Evolutionary conservation across 2,329 filamentous ascomycete genomes (phyloP), one percentile per base, ranked within the genome.

Genomic region (Diaporthe aspalathi): DNA sequence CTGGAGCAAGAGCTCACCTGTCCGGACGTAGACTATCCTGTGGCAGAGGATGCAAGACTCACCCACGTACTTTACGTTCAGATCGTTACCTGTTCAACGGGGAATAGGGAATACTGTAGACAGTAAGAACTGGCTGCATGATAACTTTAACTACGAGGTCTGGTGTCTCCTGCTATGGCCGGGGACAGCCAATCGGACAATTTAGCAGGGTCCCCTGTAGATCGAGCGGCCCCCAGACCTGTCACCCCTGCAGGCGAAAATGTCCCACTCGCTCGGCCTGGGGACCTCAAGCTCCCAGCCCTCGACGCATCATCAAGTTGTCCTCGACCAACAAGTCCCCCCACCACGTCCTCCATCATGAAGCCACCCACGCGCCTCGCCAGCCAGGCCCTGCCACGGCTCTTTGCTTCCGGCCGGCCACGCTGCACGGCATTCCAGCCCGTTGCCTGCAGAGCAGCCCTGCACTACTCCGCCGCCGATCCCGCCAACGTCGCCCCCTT

Each of bases 401-500:
- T 68, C 35, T 32, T 63, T 20, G 12, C 27, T 43, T 54, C 35
- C 49, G 53, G 40, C 57, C 14, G 62, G 27, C 6, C 32, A 35
- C 49, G 11, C 45, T 52, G 49, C 43, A 9, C 24, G 20, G 52
- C 45, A 27, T 6, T 40, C 29, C 27, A 32, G 7, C 29, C 68
- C 27, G 12, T 52, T 11, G 17, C 62, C 40, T 7, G 5, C 63
- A 70, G 56, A 32, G 68, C 53, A 27, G 67, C 54, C 9, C 68
- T 73, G 47, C 79, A 79, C 74, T 76, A 75, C 67, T 81, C 81
- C 3, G 40, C 78, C 14, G 78, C 80, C 69, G 75, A 82, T 12
- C 77, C 79, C 27, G 87, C 87, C 62, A 82, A 84, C 74, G 86
- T 88, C 72, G 83, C 83, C 35, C 84, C 88, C 53, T 81, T 89